Percentiles rank a stretch among this genome's conserved stretches.
These are phyloP conservation scores for Ocimum tenuiflorum DNA, from an alignment of 257 asterid genomes.

Conservation along the genomic window DNA sequence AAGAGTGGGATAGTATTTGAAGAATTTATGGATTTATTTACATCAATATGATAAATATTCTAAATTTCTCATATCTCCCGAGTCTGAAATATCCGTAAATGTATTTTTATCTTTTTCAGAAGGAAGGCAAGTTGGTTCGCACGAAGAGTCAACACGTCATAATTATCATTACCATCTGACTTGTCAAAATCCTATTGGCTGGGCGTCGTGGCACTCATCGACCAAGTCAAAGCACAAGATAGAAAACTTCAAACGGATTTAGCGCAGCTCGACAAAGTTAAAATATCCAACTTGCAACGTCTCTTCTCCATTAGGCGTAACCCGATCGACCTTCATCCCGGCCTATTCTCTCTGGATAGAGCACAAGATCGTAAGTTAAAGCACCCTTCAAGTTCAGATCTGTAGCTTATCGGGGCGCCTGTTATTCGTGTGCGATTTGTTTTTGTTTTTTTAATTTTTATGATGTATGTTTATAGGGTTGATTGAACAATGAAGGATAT, in stretches of 20 bases:
- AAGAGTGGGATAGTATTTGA: too few relatives aligned
- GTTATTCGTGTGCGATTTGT: neutral
- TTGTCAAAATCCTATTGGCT: slow-evolving; percentile 12
- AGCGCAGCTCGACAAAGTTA: neutral
- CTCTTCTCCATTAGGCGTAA: neutral
- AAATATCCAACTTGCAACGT: neutral
- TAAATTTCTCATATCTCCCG: too few relatives aligned
- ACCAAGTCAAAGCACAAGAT: neutral
- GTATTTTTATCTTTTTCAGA: too few relatives aligned
- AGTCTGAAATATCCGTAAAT: too few relatives aligned
- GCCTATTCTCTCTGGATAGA: neutral
- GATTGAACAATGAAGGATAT: neutral
- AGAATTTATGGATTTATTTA: too few relatives aligned
- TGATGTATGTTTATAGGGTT: neutral
- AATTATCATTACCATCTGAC: neutral
- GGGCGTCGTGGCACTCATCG: slow-evolving; percentile 15
- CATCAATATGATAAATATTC: too few relatives aligned
- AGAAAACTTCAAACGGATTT: neutral
- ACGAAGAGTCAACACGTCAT: neutral
- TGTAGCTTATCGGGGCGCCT: slow-evolving; percentile 3
- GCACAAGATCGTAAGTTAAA: neutral
- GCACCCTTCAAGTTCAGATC: slow-evolving; percentile 17
- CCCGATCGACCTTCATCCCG: slow-evolving; percentile 1
- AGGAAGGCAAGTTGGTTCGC: neutral
- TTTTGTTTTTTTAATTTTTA: neutral